Conservation (phyloP, 805 yeast genomes). For the Sugiyamaella boreocaroliniensis region DNA sequence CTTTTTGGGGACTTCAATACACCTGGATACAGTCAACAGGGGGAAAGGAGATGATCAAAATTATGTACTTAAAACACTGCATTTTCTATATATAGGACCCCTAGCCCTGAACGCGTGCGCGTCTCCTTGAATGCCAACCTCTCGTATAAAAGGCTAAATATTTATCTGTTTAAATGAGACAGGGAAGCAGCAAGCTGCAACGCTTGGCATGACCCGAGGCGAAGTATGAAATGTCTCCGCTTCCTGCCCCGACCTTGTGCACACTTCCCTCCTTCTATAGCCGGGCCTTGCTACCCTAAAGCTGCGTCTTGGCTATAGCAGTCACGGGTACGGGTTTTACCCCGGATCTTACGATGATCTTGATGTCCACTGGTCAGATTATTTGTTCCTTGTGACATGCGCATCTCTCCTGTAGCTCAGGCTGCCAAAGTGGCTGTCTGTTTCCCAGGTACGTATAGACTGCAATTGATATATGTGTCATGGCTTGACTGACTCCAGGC, state of each 20-base stretch:
- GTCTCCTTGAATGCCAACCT: not conserved
- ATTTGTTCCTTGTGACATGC: not conserved
- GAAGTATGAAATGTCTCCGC: too few relatives aligned
- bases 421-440: slow-evolving; percentile 6
- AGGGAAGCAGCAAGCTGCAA: too few relatives aligned
- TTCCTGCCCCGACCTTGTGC: too few relatives aligned
- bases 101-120: not conserved
- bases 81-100: not conserved
- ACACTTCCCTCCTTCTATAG: too few relatives aligned
- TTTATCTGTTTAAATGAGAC: too few relatives aligned
- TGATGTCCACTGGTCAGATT: not conserved
- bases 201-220: too few relatives aligned
- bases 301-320: too few relatives aligned
- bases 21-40: too few relatives aligned
- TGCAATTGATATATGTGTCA: not conserved
- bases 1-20: not conserved
- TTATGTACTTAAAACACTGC: not conserved
- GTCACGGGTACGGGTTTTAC: not conserved
- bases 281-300: too few relatives aligned
- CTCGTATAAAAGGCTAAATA: too few relatives aligned
- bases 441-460: slow-evolving; percentile 10
- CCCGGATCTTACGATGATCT: not conserved
- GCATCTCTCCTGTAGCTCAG: not conserved
- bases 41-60: too few relatives aligned
- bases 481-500: slow-evolving; percentile 26